Evolutionary conservation across 352 stramenopile genomes (phyloP), one percentile per base, ranked within the genome.

Genomic region (Globisporangium ultimum): DNA sequence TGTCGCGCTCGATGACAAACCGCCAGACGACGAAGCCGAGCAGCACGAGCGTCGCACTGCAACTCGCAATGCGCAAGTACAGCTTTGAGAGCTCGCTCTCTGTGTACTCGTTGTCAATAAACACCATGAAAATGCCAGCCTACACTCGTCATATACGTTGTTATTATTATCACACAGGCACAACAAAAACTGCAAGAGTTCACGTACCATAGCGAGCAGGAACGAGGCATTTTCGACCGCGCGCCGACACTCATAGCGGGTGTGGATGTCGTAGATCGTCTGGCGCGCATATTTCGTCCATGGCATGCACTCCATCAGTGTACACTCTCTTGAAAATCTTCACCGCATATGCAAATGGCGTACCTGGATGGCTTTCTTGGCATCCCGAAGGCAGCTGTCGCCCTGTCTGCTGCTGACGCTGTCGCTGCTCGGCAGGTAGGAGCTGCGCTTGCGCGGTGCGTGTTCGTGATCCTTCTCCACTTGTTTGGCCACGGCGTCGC

Each of bases 51-150:
- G 83, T 89, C 48, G 89, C 58, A 13, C 59, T 55, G 2, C 68
- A 59, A 53, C 88, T 88, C 20, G 51, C 53, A 7, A 68, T 43
- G 6, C 83, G 83, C 38, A 91, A 52, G 7, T 42, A 50, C 9
- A 78, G 49, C 60, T 87, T 83, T 22, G 61, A 61, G 4, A 52
- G 38, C 34, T 61, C 59, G n/a, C 53, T 67, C 13, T 67, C 60
- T 8, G 68, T 60, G 60, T 87, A 81, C 62, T 80, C 69, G 41
- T 88, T 90, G 64, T 93, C 83, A 21, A 91, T 58, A 40, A 91
- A 81, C 24, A 93, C 71, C 20, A 93, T 63, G 14, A 74, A 28
- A 22, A 93, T 67, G 24, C 80, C 78, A 12, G 65, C 59, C 78
- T 88, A 32, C 15, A 55, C 2, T n/a, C 18, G 10, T 22, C 11